Evolutionary conservation across 495 filamentous ascomycete genomes (phyloP), one percentile per base, ranked within the genome.

Genomic region (Daldinia vernicosa): DNA sequence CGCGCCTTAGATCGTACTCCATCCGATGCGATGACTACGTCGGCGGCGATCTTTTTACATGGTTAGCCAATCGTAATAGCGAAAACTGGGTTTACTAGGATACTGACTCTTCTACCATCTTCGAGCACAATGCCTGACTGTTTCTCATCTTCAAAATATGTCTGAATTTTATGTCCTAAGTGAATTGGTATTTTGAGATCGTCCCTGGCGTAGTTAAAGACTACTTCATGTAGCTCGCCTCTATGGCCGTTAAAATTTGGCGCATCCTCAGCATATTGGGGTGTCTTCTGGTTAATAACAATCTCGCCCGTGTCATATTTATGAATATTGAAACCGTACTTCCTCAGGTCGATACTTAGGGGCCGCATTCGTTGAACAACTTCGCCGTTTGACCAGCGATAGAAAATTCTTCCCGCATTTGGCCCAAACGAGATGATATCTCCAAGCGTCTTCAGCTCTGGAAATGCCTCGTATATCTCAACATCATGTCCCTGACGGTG

Each of bases 401-500:
- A 65, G 64, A 84, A 86, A 70, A 88, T 88, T 54, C 84, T 83
- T 0, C 86, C 85, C 32, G 82, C 87, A 72, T 90, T 90, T 22
- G 86, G 81, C 3, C 87, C 87, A 43, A 90, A 88, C 28, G 86
- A 89, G 67, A 90, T 90, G 67, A 90, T 89, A 74, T 90, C 88
- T 54, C 88, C 88, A 0, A 89, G 80, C 1, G 78, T 71, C 69
- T 88, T 89, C 55, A 89, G 83, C 65, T 85, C 81, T 17, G 85
- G 83, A 63, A 89, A 89, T 19, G 83, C 80, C 64, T 89, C 86
- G 75, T 89, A 88, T 70, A 89, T 81, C 60, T 79, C 75, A 47
- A 89, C 88, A 59, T 78, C 78, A 72, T 89, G 87, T 26, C 88
- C 88, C 70, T 89, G 85, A 14, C 86, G 86, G 69, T 84, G 82